Evolutionary conservation across 2,329 filamentous ascomycete species (phyloP).

Genomic region (Colletotrichum cuscutae): DNA sequence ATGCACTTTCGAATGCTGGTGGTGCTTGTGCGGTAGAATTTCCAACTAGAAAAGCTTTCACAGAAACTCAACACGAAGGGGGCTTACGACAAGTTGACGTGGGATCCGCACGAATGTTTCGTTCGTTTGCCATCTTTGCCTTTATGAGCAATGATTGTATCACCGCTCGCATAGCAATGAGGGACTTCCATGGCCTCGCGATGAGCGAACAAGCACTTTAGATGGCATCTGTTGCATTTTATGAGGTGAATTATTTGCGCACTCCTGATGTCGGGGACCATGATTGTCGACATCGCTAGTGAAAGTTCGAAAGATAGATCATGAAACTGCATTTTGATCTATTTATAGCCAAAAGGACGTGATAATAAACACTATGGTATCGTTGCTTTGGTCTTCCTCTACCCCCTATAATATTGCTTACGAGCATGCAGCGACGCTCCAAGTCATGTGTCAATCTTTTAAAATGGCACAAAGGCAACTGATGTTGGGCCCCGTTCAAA

Average conservation of each 20-base stretch:
- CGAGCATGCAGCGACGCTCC: not conserved
- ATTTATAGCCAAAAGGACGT: not conserved
- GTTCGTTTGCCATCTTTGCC: slow-evolving; percentile 12
- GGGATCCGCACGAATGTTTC: slow-evolving; percentile 24
- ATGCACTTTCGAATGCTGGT: slow-evolving; percentile 47
- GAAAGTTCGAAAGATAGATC: not conserved
- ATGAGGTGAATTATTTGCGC: no score
- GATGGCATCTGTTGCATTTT: no score
- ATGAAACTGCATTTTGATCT: not conserved
- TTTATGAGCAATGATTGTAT: not conserved
- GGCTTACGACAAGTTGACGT: slow-evolving; percentile 26
- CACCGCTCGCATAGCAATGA: no score
- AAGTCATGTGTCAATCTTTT: not conserved
- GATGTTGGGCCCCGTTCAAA: not conserved
- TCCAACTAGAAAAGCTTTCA: slow-evolving; percentile 18
- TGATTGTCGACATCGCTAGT: no score
- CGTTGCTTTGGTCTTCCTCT: not conserved
- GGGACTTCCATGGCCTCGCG: no score
- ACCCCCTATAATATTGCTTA: not conserved
- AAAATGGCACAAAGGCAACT: not conserved
- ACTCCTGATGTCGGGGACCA: no score
- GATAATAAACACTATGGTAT: not conserved
- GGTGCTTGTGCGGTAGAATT: slow-evolving; percentile 41
- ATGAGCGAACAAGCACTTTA: no score
- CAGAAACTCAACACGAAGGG: slow-evolving; percentile 15